phyloP scores from a whole-genome alignment of 495 filamentous ascomycete species.

The Talaromyces wortmannii region DNA sequence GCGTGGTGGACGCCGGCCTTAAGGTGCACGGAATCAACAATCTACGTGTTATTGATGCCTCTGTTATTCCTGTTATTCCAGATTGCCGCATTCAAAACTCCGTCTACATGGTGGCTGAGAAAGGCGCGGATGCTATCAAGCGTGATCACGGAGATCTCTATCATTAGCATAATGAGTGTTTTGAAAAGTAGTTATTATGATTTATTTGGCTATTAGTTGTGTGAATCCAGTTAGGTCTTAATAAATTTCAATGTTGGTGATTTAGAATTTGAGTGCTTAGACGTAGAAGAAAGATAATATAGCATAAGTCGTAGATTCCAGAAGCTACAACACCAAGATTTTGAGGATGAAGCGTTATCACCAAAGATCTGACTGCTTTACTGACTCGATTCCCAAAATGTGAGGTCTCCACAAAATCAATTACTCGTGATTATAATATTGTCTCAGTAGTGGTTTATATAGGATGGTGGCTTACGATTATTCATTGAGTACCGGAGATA shows the following conservation, averaged over 20 bases:
- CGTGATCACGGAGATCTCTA: not conserved
- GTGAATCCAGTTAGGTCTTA: not conserved
- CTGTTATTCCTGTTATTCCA: slow-evolving; percentile 44
- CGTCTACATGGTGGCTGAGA: slow-evolving; percentile 54
- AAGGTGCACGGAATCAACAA: slow-evolving; percentile 41
- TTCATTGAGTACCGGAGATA: too few species aligned
- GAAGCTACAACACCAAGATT: too few species aligned
- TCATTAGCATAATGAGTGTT: not conserved
- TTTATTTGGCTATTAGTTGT: not conserved
- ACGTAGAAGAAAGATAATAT: not conserved
- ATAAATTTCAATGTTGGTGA: not conserved
- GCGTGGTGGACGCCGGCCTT: slow-evolving; percentile 32
- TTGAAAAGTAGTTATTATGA: not conserved
- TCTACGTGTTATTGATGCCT: slow-evolving; percentile 50
- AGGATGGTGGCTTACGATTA: too few species aligned
- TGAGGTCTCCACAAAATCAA: too few species aligned
- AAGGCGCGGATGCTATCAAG: slow-evolving; percentile 16
- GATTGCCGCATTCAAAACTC: slow-evolving; percentile 35
- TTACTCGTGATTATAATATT: too few species aligned
- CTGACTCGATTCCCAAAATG: too few species aligned
- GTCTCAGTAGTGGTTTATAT: too few species aligned
- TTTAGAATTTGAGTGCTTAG: not conserved
- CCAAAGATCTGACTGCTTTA: too few species aligned
- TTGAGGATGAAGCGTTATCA: too few species aligned
- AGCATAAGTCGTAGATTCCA: not conserved